A percentile compares a stretch with the other conserved stretches of the same genome.
These are phyloP conservation scores for Marasmius fiardii DNA, from an alignment of 1,284 basidiomycete genomes.

Conservation along the genomic window DNA sequence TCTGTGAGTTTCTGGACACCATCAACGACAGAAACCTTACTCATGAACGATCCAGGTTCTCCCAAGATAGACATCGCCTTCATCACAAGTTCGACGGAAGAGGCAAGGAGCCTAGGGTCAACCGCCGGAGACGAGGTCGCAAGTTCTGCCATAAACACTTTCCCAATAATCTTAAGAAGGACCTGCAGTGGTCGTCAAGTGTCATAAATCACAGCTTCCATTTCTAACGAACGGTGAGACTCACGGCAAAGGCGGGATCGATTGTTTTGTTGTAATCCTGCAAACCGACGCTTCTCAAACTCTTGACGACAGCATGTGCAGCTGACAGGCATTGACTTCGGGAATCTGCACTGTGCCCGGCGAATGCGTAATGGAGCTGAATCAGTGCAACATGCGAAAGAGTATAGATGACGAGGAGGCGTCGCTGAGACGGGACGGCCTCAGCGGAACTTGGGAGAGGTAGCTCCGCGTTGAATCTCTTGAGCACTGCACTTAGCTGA, in stretches of 20 bases:
- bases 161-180: neutral
- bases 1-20: no score
- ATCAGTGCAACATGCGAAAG: constrained; percentile 7
- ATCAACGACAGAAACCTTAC: neutral
- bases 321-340: neutral
- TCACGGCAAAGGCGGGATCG: constrained; percentile 12
- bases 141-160: neutral
- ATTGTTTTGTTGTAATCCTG: neutral
- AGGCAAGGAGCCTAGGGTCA: neutral
- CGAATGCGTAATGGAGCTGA: constrained; percentile 5
- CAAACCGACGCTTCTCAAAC: neutral
- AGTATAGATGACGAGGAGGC: constrained; percentile 10
- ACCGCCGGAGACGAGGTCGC: neutral
- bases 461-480: constrained; percentile 3
- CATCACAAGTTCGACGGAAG: neutral
- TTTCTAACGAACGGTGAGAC: neutral
- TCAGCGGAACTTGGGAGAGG: neutral
- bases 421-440: neutral
- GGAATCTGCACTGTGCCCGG: neutral
- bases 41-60: neutral
- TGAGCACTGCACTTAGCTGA: neutral
- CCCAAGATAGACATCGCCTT: neutral
- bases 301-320: constrained; percentile 1
- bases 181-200: neutral
- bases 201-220: neutral